phyloP scores from a whole-genome alignment of 23 red algal genomes.

The Gracilaria domingensis region DNA sequence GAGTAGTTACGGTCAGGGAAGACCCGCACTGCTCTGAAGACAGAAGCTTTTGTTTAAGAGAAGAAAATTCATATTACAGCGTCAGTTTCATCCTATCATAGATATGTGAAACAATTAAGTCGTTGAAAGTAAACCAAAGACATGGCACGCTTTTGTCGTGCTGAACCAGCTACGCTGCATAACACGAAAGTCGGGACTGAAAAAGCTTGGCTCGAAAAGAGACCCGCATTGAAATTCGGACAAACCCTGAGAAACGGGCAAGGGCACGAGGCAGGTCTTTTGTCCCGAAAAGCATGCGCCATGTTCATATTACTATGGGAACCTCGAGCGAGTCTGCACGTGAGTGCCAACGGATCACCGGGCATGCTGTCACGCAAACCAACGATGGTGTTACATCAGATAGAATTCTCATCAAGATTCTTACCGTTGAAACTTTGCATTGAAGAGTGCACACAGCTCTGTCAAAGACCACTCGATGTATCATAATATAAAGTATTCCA shows the following conservation, averaged over 20 bases:
- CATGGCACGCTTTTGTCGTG: no score
- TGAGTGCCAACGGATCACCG: not conserved
- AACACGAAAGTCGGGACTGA: not conserved
- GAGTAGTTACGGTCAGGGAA: not conserved
- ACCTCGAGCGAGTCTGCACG: not conserved
- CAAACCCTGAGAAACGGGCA: not conserved
- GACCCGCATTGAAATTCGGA: not conserved
- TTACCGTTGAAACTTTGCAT: not conserved
- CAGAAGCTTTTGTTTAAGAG: not conserved
- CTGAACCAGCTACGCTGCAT: no score
- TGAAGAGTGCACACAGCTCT: not conserved
- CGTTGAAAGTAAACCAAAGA: no score
- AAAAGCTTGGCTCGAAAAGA: not conserved
- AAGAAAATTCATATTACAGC: no score
- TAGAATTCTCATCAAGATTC: not conserved
- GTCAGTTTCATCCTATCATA: not conserved
- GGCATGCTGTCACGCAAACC: conserved; percentile 5
- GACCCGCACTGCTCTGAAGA: not conserved
- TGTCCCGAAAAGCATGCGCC: not conserved
- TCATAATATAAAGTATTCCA: no score
- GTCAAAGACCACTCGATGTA: not conserved
- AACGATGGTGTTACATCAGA: not conserved
- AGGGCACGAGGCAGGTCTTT: not conserved
- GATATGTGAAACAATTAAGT: not conserved
- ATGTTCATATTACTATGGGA: not conserved